A percentile compares a stretch with the other conserved stretches of the same genome.
Evolutionary conservation across 2,329 filamentous ascomycete species (phyloP).

Genomic region (Sclerotinia minor): DNA sequence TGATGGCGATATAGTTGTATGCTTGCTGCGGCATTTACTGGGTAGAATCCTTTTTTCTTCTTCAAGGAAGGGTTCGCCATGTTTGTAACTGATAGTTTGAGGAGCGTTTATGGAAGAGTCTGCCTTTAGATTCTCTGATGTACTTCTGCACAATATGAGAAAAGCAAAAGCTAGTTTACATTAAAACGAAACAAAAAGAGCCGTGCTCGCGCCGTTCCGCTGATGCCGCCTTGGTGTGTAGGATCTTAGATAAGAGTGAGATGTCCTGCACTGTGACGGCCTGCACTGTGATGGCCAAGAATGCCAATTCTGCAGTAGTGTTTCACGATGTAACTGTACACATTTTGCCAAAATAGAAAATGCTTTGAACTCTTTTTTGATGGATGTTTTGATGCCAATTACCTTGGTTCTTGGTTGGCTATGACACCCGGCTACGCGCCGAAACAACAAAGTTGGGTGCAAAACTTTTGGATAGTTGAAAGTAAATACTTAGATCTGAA

Average conservation of each 20-base stretch:
- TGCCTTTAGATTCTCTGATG: constrained; percentile 36
- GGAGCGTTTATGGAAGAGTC: constrained; percentile 32
- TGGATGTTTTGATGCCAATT: constrained; percentile 9
- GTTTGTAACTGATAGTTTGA: constrained; percentile 40
- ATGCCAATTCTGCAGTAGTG: constrained; percentile 16
- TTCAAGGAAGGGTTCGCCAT: constrained; percentile 24
- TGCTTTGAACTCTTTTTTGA: neutral
- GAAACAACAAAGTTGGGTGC: neutral
- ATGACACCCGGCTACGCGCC: neutral
- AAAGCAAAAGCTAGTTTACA: constrained; percentile 18
- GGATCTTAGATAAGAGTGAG: neutral
- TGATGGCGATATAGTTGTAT: constrained; percentile 39
- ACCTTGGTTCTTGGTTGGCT: constrained; percentile 6
- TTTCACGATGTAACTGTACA: constrained; percentile 14
- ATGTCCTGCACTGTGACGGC: neutral
- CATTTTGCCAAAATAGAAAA: constrained; percentile 1
- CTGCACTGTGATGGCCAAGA: constrained; percentile 16
- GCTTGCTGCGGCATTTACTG: constrained; percentile 31
- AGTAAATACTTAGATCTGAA: neutral
- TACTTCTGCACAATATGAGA: constrained; percentile 26
- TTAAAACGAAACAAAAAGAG: neutral
- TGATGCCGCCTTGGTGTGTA: constrained; percentile 9
- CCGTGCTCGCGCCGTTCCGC: constrained; percentile 1
- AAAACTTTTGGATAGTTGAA: neutral
- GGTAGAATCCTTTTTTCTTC: constrained; percentile 27